phyloP scores from a whole-genome alignment of 2,329 filamentous ascomycete species.

The Talaromyces albobiverticillius region DNA sequence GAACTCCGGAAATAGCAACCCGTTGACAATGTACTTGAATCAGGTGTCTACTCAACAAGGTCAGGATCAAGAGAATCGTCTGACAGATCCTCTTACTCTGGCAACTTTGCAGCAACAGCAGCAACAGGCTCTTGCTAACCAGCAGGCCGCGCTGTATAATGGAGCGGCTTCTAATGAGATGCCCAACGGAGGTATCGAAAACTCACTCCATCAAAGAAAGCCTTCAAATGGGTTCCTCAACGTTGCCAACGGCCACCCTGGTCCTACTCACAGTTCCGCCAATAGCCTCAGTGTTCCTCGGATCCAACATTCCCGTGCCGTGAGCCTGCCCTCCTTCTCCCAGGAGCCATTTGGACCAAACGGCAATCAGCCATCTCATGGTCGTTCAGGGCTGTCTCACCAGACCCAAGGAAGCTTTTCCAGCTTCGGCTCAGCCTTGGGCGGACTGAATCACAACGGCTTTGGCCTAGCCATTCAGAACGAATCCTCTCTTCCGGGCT shows the following conservation, averaged over 20 bases:
- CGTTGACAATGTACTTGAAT: slow-evolving; percentile 87
- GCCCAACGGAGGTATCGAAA: slow-evolving; percentile 53
- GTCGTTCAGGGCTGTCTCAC: slow-evolving; percentile 35
- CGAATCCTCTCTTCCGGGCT: slow-evolving; percentile 57
- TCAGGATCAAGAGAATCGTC: slow-evolving; percentile 63
- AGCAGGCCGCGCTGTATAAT: slow-evolving; percentile 79
- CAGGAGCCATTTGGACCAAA: slow-evolving; percentile 55
- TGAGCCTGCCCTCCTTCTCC: slow-evolving; percentile 76
- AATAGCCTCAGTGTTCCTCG: slow-evolving; percentile 51
- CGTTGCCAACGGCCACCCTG: slow-evolving; percentile 55
- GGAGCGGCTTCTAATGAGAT: slow-evolving; percentile 66
- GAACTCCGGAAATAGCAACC: slow-evolving; percentile 77
- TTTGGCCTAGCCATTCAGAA: slow-evolving; percentile 61
- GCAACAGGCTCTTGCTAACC: slow-evolving; percentile 61
- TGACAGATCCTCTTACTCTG: slow-evolving; percentile 42
- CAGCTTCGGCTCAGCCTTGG: slow-evolving; percentile 57
- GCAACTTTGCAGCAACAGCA: slow-evolving; percentile 60
- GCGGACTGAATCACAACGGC: slow-evolving; percentile 55
- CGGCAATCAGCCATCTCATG: slow-evolving; percentile 31
- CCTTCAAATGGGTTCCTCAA: slow-evolving; percentile 63
- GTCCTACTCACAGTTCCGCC: slow-evolving; percentile 66
- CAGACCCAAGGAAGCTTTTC: slow-evolving; percentile 54
- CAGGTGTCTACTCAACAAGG: slow-evolving; percentile 62
- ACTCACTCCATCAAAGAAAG: slow-evolving; percentile 52
- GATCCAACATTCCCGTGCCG: slow-evolving; percentile 71